phyloP scores from a whole-genome alignment of 306 rosid species.

The Castanopsis chinensis region DNA sequence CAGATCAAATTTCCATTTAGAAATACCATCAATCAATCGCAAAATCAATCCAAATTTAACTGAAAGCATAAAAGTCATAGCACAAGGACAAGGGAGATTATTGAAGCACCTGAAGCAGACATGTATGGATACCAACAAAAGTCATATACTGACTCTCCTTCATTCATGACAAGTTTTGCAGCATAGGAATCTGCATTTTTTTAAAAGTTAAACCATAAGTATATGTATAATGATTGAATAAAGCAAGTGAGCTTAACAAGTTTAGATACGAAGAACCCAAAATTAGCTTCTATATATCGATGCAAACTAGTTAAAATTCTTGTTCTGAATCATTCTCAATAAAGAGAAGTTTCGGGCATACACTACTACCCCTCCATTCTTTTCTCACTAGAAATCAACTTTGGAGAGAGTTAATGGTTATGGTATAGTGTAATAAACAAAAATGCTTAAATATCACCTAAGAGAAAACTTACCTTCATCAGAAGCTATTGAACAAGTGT shows the following conservation, averaged over 20 bases:
- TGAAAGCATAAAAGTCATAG: background rate
- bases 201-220: slow-evolving; percentile 8
- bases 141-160: slow-evolving; percentile 90
- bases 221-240: background rate
- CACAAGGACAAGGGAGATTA: background rate
- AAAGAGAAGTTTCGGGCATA: background rate
- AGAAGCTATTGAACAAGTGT: slow-evolving; percentile 31
- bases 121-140: slow-evolving; percentile 98
- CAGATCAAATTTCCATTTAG: slow-evolving; percentile 21
- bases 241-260: background rate
- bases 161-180: slow-evolving; percentile 62
- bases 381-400: background rate
- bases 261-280: background rate
- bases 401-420: background rate
- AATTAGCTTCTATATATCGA: background rate
- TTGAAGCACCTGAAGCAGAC: slow-evolving; percentile 80
- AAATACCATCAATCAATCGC: background rate
- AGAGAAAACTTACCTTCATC: slow-evolving; percentile 44
- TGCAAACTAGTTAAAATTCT: background rate
- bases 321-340: background rate
- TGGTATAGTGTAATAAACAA: background rate
- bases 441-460: background rate
- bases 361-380: background rate
- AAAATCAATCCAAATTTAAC: background rate
- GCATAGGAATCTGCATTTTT: slow-evolving; percentile 63